Evolutionary conservation across 2,329 filamentous ascomycete species (phyloP).

Genomic region (Bipolaris zeicola): DNA sequence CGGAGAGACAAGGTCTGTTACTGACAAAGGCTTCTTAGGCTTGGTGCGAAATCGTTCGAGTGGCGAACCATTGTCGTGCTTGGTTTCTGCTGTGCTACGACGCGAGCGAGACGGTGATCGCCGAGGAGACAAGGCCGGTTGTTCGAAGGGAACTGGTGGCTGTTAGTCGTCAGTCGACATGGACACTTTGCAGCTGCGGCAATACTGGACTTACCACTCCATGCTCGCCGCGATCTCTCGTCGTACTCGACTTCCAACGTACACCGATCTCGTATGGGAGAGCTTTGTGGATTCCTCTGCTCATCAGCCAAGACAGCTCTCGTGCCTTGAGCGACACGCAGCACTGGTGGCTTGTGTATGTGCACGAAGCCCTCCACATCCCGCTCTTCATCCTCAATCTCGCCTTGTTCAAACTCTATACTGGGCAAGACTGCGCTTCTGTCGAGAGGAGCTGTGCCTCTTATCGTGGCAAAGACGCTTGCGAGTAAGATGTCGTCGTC

Average conservation of each 20-base stretch:
- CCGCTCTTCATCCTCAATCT: conserved; percentile 27
- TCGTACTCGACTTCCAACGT: conserved; percentile 53
- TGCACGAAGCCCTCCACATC: conserved; percentile 55
- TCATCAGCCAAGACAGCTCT: conserved; percentile 1
- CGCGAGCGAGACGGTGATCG: conserved; percentile 2
- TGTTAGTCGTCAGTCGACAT: conserved; percentile 49
- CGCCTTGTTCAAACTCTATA: conserved; percentile 30
- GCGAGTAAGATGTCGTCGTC: conserved; percentile 59
- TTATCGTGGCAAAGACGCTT: conserved; percentile 19
- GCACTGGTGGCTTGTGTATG: conserved; percentile 35
- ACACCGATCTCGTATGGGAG: conserved; percentile 25
- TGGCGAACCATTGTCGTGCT: conserved; percentile 62
- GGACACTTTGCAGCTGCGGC: not conserved
- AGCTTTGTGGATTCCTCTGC: conserved; percentile 21
- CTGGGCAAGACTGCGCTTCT: conserved; percentile 23
- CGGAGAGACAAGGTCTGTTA: conserved; percentile 85
- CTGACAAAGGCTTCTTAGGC: conserved; percentile 79
- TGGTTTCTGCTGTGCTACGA: not conserved
- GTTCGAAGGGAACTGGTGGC: conserved; percentile 42
- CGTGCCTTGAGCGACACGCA: conserved; percentile 24
- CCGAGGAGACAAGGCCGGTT: conserved; percentile 16
- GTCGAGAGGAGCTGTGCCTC: conserved; percentile 1
- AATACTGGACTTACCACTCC: conserved; percentile 33
- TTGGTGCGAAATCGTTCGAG: conserved; percentile 78
- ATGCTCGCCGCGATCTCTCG: conserved; percentile 43